phyloP scores from a whole-genome alignment of 2,329 filamentous ascomycete species.

The Saccharata proteae region DNA sequence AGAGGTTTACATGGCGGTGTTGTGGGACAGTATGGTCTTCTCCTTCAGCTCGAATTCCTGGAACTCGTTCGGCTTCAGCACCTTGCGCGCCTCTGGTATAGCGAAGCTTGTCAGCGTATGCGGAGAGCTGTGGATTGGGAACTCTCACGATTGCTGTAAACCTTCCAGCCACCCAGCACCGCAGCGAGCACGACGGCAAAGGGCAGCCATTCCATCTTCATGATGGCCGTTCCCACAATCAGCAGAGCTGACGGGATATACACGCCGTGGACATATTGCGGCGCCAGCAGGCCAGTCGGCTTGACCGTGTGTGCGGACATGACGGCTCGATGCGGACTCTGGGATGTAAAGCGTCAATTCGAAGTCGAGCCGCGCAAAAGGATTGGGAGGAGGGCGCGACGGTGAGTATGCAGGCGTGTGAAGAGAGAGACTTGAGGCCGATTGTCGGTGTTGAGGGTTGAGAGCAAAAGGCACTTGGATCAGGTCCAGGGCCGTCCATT shows the following conservation, averaged over 20 bases:
- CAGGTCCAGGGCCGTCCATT: too few species aligned
- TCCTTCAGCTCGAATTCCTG: conserved; percentile 88
- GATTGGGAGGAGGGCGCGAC: not conserved
- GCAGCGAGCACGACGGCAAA: conserved; percentile 58
- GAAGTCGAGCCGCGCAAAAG: conserved; percentile 1
- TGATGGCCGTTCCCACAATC: conserved; percentile 60
- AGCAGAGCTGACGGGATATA: conserved; percentile 75
- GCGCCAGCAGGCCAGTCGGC: conserved; percentile 25
- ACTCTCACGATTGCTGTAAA: conserved; percentile 55
- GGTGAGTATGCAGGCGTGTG: not conserved
- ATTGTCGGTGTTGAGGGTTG: not conserved
- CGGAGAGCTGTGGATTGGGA: not conserved
- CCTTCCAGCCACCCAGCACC: conserved; percentile 57
- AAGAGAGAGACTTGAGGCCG: not conserved
- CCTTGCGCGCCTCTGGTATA: conserved; percentile 56
- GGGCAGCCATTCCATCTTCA: conserved; percentile 59
- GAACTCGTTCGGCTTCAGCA: conserved; percentile 77
- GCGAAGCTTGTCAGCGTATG: conserved; percentile 4
- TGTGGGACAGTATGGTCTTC: conserved; percentile 94
- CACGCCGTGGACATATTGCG: conserved; percentile 63
- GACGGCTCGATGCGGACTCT: too few species aligned
- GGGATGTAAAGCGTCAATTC: too few species aligned
- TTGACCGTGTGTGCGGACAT: not conserved
- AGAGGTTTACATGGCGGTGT: conserved; percentile 70
- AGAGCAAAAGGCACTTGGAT: too few species aligned